A percentile compares a stretch with the other conserved stretches of the same genome.
Conservation (phyloP, 2,329 filamentous ascomycete species). For the Raffaelea ambrosiae region DNA sequence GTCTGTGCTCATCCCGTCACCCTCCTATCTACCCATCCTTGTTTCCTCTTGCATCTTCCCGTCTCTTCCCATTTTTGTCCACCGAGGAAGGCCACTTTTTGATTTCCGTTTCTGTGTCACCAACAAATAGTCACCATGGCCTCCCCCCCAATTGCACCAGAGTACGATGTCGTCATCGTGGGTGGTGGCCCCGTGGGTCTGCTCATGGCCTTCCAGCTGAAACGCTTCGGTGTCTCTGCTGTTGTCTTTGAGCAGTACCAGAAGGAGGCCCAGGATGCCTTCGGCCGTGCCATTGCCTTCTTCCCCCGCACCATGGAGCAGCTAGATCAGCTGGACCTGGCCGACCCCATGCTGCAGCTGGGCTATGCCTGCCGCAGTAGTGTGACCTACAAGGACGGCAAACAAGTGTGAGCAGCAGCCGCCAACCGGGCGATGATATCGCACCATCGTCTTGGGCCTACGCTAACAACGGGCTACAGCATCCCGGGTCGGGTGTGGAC, state of each 20-base stretch:
- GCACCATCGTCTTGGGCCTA: neutral
- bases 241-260: conserved; percentile 39
- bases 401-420: conserved; percentile 24
- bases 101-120: too few relatives aligned
- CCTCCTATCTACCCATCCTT: too few relatives aligned
- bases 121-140: too few relatives aligned
- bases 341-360: conserved; percentile 39
- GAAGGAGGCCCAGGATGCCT: conserved; percentile 40
- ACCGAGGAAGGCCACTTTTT: too few relatives aligned
- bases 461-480: neutral
- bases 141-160: neutral
- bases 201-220: conserved; percentile 36
- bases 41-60: too few relatives aligned
- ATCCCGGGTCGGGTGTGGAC: conserved; percentile 35
- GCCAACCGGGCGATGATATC: too few relatives aligned
- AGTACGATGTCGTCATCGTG: conserved; percentile 26
- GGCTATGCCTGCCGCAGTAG: conserved; percentile 43
- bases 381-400: conserved; percentile 38
- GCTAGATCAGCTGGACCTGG: conserved; percentile 41
- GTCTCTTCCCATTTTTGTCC: too few relatives aligned
- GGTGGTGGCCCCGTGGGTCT: conserved; percentile 37
- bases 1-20: too few relatives aligned
- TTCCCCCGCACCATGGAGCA: conserved; percentile 43
- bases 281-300: conserved; percentile 45
- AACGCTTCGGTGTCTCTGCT: conserved; percentile 28